Evolutionary conservation across 495 filamentous ascomycete genomes (phyloP).

Genomic region (Thermothielavioides terrestris): DNA sequence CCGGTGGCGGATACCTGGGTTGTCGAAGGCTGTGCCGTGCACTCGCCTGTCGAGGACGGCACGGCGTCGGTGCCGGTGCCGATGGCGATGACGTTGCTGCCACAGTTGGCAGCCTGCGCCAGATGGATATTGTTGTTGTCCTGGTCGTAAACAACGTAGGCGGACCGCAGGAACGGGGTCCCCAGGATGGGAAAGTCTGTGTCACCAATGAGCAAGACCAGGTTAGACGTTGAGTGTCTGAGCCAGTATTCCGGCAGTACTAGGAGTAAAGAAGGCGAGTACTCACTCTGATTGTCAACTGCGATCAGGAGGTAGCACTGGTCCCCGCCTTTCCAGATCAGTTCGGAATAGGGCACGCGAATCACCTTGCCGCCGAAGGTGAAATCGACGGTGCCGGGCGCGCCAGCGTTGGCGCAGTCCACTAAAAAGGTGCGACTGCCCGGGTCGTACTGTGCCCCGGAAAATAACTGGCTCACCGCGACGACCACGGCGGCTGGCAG

Average conservation of each 20-base stretch:
- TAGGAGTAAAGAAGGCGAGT: too few relatives aligned
- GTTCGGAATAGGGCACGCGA: neutral
- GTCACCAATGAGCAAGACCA: too few relatives aligned
- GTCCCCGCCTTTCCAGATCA: too few relatives aligned
- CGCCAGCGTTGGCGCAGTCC: neutral
- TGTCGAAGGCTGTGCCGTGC: too few relatives aligned
- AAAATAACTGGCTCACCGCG: neutral
- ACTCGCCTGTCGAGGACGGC: neutral
- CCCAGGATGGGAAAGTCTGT: conserved; percentile 34
- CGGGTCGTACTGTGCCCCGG: neutral
- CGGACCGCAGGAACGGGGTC: conserved; percentile 32
- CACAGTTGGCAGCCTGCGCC: too few relatives aligned
- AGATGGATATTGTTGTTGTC: conserved; percentile 74
- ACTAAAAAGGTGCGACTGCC: neutral
- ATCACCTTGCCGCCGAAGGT: neutral
- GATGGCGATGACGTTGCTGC: neutral
- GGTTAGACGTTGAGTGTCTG: neutral
- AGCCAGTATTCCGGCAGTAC: neutral
- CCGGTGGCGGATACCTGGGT: too few relatives aligned
- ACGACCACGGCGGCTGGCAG: neutral
- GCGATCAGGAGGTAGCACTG: too few relatives aligned
- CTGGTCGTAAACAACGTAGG: conserved; percentile 92
- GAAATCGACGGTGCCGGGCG: neutral
- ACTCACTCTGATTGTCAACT: too few relatives aligned
- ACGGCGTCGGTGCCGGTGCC: neutral